These are phyloP conservation scores for Sporothrix sp. DNA, from an alignment of 2,329 filamentous ascomycete genomes.

Conservation along the genomic window DNA sequence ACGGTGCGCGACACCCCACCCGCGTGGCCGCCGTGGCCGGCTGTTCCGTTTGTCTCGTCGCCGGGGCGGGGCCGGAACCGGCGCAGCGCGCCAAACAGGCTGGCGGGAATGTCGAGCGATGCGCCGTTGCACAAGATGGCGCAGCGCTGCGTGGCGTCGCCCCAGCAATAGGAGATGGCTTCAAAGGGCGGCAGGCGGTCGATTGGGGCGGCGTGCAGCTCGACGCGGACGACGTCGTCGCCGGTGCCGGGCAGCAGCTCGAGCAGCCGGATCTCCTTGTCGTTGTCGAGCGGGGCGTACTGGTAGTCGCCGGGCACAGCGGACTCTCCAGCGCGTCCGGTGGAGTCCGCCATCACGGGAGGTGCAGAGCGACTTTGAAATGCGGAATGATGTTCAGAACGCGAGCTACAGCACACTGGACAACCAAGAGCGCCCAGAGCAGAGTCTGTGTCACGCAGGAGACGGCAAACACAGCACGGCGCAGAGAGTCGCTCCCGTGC, in stretches of 20 bases:
- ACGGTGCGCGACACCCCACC: conserved; percentile 18
- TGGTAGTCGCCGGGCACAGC: neutral
- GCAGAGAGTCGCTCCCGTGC: no score
- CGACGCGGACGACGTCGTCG: neutral
- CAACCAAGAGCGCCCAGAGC: no score
- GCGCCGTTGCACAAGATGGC: neutral
- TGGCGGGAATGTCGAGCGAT: neutral
- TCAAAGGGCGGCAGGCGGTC: neutral
- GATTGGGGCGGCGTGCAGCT: neutral
- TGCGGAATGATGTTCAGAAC: no score
- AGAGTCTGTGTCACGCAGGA: no score
- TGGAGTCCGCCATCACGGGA: no score
- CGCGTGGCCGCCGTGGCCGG: no score
- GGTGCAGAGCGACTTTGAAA: no score
- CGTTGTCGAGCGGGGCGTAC: neutral
- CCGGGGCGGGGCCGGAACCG: neutral
- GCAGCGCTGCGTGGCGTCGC: neutral
- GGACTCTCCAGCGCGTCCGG: no score
- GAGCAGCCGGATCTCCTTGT: neutral
- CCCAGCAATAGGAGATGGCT: conserved; percentile 6
- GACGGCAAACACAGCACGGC: no score
- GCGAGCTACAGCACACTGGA: no score
- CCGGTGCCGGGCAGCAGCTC: neutral
- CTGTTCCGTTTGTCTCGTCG: no score
- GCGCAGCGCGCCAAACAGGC: neutral